These are phyloP conservation scores for Leishmania gerbilli DNA, from an alignment of 208 protist species.

Conservation along the genomic window DNA sequence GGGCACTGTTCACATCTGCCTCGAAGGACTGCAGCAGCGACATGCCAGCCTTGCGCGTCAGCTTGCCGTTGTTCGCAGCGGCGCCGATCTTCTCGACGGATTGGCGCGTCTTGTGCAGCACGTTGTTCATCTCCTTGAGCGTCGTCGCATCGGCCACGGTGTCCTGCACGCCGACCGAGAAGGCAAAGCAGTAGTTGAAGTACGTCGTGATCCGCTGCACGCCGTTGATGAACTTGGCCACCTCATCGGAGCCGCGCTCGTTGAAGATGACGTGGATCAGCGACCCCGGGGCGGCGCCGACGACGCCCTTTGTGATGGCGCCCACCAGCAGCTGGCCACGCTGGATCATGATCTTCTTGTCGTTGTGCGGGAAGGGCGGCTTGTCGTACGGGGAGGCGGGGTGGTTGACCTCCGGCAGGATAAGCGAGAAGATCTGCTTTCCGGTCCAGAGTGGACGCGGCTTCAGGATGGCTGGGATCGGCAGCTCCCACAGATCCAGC, in stretches of 20 bases:
- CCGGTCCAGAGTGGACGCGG: conserved; percentile 98
- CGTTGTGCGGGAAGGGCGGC: conserved; percentile 82
- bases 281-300: conserved; percentile 85
- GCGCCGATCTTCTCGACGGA: conserved; percentile 93
- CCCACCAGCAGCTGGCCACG: conserved; percentile 93
- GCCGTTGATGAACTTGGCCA: conserved; percentile 89
- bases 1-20: conserved; percentile 95
- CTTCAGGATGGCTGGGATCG: conserved; percentile 98
- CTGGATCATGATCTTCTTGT: conserved; percentile 90
- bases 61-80: conserved; percentile 91
- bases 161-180: conserved; percentile 98
- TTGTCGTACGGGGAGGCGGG: conserved; percentile 52
- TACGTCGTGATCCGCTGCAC: conserved; percentile 97
- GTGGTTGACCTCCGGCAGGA: conserved; percentile 97
- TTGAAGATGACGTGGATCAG: conserved; percentile 98
- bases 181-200: conserved; percentile 97
- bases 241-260: conserved; percentile 96
- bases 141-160: conserved; percentile 96
- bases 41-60: conserved; percentile 95
- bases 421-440: conserved; percentile 99
- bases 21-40: conserved; percentile 98
- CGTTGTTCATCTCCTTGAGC: conserved; percentile 90
- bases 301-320: conserved; percentile 90
- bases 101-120: conserved; percentile 86
- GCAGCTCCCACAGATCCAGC: conserved; percentile 95